These are phyloP conservation scores for Cardiospermum halicacabum DNA, from an alignment of 345 rosid genomes.

Conservation along the genomic window DNA sequence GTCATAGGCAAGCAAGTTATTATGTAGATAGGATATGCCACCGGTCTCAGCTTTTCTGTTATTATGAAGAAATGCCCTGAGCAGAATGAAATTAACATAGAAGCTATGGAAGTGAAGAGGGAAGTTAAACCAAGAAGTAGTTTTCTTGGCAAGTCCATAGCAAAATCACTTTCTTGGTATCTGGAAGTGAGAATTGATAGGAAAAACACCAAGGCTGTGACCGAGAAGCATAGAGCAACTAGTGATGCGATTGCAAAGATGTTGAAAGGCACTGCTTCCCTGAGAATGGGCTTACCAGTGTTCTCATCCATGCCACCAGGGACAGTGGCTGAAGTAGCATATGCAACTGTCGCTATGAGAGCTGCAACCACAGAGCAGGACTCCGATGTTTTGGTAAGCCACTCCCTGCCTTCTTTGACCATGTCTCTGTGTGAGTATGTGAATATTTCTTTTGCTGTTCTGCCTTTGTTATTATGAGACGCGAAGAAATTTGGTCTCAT, in stretches of 20 bases:
- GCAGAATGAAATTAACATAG: conserved; percentile 25
- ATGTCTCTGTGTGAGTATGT: conserved; percentile 16
- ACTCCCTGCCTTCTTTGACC: conserved; percentile 16
- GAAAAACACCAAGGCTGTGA: conserved; percentile 21
- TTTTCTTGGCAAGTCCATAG: conserved; percentile 13
- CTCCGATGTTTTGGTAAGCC: conserved; percentile 29
- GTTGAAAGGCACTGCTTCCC: background rate
- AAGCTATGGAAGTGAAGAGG: conserved; percentile 20
- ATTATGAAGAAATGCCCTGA: conserved; percentile 27
- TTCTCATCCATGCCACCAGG: conserved; percentile 17
- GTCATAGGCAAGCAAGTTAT: conserved; percentile 26
- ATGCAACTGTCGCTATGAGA: conserved; percentile 32
- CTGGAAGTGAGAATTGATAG: conserved; percentile 25
- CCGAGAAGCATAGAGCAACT: conserved; percentile 24
- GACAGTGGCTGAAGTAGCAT: conserved; percentile 19
- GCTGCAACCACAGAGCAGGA: conserved; percentile 33
- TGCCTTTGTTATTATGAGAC: conserved; percentile 5
- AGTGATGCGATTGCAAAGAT: conserved; percentile 22
- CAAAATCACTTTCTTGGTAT: conserved; percentile 22
- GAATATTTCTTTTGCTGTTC: conserved; percentile 25
- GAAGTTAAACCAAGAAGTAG: conserved; percentile 22
- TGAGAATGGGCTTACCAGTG: background rate
- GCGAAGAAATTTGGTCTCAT: conserved; percentile 17
- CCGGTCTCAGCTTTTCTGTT: background rate
- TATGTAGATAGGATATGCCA: conserved; percentile 16